phyloP scores from a whole-genome alignment of 225 moss, liverwort and hornwort genomes.

The Lunularia cruciata region DNA sequence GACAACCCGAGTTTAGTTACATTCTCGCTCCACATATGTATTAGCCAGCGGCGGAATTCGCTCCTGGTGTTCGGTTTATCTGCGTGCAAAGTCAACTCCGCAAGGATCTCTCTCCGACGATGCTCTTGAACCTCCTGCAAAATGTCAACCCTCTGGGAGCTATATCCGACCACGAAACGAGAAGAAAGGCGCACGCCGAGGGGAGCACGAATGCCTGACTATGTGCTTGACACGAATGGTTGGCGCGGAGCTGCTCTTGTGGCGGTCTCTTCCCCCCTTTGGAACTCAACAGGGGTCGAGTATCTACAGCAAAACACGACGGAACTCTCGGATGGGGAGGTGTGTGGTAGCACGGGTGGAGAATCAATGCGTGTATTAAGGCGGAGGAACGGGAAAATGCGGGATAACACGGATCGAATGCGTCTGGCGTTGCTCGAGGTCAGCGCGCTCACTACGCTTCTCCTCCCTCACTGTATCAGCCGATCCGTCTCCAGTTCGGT shows the following conservation, averaged over 20 bases:
- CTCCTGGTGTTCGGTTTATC: not conserved
- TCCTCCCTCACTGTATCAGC: too few species aligned
- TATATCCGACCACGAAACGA: conserved; percentile 1
- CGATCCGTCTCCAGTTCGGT: too few species aligned
- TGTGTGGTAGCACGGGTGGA: conserved; percentile 1
- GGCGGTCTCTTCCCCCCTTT: not conserved
- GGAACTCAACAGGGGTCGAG: not conserved
- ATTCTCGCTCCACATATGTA: not conserved
- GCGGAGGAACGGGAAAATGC: not conserved
- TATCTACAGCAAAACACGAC: not conserved
- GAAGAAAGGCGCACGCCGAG: not conserved
- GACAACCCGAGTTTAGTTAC: not conserved
- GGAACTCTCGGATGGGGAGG: not conserved
- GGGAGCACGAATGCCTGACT: not conserved
- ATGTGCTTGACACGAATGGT: not conserved
- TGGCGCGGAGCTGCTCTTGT: not conserved
- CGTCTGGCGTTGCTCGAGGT: not conserved
- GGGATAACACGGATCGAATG: not conserved
- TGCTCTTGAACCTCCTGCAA: too few species aligned
- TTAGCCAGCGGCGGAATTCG: not conserved
- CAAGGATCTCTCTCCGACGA: not conserved
- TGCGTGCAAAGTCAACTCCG: conserved; percentile 6
- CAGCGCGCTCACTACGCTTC: conserved; percentile 4
- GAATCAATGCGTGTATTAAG: conserved; percentile 12
- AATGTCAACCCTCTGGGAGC: not conserved